A percentile compares a stretch with the other conserved stretches of the same genome.
Conservation (phyloP, 2,329 filamentous ascomycete genomes). For the Pseudodiploospora longispora region DNA sequence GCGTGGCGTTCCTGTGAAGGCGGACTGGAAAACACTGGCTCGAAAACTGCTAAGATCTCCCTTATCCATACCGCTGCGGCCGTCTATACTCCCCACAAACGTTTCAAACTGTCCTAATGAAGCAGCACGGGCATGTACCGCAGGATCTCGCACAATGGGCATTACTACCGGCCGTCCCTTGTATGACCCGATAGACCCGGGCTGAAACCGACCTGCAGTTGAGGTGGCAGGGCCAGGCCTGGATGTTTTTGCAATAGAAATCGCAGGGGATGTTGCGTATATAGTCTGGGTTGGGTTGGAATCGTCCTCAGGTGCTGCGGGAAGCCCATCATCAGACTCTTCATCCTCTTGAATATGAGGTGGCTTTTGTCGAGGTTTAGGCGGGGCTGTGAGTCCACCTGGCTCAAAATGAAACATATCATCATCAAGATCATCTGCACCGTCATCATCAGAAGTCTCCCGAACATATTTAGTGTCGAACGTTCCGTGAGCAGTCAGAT, state of each 20-base stretch:
- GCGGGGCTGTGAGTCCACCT: constrained; percentile 23
- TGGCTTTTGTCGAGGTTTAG: constrained; percentile 17
- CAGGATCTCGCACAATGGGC: constrained; percentile 41
- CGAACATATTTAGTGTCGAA: not conserved
- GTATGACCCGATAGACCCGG: constrained; percentile 44
- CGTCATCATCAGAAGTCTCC: not conserved
- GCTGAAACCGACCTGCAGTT: constrained; percentile 25
- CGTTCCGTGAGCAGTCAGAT: no score
- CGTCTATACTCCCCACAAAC: constrained; percentile 47
- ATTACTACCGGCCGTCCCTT: constrained; percentile 45
- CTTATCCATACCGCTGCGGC: constrained; percentile 41
- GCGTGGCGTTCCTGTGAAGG: constrained; percentile 35
- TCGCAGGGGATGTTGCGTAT: constrained; percentile 37
- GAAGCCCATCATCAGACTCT: constrained; percentile 18
- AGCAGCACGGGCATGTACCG: constrained; percentile 39
- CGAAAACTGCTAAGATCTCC: constrained; percentile 36
- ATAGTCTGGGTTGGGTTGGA: constrained; percentile 11
- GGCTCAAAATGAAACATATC: constrained; percentile 40
- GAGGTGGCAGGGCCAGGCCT: constrained; percentile 21
- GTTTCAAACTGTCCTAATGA: constrained; percentile 40
- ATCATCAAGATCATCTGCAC: constrained; percentile 20
- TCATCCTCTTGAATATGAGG: constrained; percentile 26
- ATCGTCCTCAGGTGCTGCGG: not conserved
- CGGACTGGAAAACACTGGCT: constrained; percentile 29
- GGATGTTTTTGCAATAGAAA: constrained; percentile 28